Conservation (phyloP, 805 yeast species). For the Kazachstania bromeliacearum region DNA sequence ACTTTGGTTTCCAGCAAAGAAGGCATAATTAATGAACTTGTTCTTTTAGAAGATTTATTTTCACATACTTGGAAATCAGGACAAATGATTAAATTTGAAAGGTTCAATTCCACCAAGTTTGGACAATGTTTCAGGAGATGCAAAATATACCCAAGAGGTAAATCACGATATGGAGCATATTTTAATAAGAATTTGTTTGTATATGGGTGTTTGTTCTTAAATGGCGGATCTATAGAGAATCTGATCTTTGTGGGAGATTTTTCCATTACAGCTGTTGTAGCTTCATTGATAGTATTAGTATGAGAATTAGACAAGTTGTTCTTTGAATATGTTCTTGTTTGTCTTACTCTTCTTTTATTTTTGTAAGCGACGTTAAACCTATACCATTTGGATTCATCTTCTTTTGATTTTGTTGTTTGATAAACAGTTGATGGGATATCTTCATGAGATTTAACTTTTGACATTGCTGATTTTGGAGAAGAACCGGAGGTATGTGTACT, state of each 20-base stretch:
- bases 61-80: constrained; percentile 46
- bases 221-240: constrained; percentile 5
- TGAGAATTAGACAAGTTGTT: neutral
- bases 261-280: neutral
- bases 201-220: constrained; percentile 40
- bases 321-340: neutral
- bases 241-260: constrained; percentile 1
- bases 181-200: constrained; percentile 52
- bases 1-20: constrained; percentile 12
- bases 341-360: constrained; percentile 6
- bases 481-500: neutral
- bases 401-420: constrained; percentile 4
- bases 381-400: constrained; percentile 14
- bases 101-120: constrained; percentile 44
- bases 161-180: constrained; percentile 59
- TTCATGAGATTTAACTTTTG: neutral
- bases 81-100: constrained; percentile 55
- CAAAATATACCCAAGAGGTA: constrained; percentile 68
- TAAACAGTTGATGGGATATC: neutral
- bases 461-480: neutral
- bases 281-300: neutral
- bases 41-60: constrained; percentile 7
- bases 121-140: constrained; percentile 63
- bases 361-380: constrained; percentile 12
- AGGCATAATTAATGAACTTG: constrained; percentile 12